A percentile compares a stretch with the other conserved stretches of the same genome.
Evolutionary conservation across 1,284 basidiomycete genomes (phyloP).

Genomic region (Rhodotorula sp.): DNA sequence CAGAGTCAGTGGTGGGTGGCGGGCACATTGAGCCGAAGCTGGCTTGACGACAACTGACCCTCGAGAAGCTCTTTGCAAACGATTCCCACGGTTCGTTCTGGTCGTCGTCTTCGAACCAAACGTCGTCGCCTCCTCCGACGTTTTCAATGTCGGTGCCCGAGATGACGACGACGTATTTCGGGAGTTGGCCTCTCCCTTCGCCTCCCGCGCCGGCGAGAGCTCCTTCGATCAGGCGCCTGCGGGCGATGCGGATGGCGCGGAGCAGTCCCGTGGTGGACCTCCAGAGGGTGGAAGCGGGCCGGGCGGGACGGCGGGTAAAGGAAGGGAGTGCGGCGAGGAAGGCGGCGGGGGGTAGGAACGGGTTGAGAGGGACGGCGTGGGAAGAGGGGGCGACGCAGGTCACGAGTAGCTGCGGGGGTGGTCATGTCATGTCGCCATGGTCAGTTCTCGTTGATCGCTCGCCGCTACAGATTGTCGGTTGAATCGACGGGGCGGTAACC

Average conservation of each 20-base stretch:
- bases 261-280: constrained; percentile 30
- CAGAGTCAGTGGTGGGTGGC: too few species aligned
- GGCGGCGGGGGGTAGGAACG: constrained; percentile 33
- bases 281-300: constrained; percentile 35
- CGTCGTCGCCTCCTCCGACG: constrained; percentile 26
- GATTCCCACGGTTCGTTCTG: constrained; percentile 29
- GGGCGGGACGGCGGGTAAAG: constrained; percentile 26
- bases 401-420: constrained; percentile 27
- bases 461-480: not conserved
- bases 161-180: constrained; percentile 39
- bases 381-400: constrained; percentile 29
- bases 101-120: constrained; percentile 35
- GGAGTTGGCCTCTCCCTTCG: constrained; percentile 30
- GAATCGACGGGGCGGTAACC: not conserved
- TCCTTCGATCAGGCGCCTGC: constrained; percentile 28
- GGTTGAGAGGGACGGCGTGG: constrained; percentile 29
- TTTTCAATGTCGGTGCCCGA: constrained; percentile 34
- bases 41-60: constrained; percentile 5
- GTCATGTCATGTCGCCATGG: not conserved
- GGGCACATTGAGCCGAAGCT: too few species aligned
- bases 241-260: constrained; percentile 34
- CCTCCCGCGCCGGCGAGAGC: constrained; percentile 24
- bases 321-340: constrained; percentile 35
- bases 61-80: constrained; percentile 31
- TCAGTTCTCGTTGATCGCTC: not conserved